phyloP scores from a whole-genome alignment of 2,329 filamentous ascomycete species.

The Sporothrix protearum region DNA sequence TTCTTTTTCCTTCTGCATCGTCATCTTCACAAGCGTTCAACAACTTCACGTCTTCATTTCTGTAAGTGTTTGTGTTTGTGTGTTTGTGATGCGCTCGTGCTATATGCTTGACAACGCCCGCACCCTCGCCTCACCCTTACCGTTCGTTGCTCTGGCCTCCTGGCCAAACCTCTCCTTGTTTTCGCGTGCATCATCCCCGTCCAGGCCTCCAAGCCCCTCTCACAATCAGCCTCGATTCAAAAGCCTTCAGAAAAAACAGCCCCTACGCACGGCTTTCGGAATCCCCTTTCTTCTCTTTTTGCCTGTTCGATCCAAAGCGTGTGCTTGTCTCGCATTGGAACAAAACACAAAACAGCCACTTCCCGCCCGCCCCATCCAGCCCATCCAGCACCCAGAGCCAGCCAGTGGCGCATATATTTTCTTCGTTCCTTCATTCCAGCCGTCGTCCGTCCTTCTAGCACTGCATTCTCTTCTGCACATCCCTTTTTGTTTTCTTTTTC shows the following conservation, averaged over 20 bases:
- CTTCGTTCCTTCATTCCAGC: conserved; percentile 8
- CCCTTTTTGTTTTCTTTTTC: neutral
- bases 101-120: neutral
- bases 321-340: conserved; percentile 17
- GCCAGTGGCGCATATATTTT: neutral
- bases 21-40: conserved; percentile 6
- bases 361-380: neutral
- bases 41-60: conserved; percentile 9
- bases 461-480: conserved; percentile 4
- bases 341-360: conserved; percentile 12
- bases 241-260: neutral
- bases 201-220: neutral
- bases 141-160: neutral
- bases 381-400: neutral
- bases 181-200: conserved; percentile 2
- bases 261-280: neutral
- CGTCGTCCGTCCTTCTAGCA: neutral
- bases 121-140: neutral
- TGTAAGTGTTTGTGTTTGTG: conserved; percentile 7
- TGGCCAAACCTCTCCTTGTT: neutral
- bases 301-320: conserved; percentile 11
- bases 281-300: neutral
- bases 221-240: neutral
- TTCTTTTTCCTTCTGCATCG: conserved; percentile 4
- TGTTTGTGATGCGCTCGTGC: neutral